Evolutionary conservation across 768 basidiomycete genomes (phyloP), one percentile per base, ranked within the genome.

Genomic region (Collybiopsis luxurians): DNA sequence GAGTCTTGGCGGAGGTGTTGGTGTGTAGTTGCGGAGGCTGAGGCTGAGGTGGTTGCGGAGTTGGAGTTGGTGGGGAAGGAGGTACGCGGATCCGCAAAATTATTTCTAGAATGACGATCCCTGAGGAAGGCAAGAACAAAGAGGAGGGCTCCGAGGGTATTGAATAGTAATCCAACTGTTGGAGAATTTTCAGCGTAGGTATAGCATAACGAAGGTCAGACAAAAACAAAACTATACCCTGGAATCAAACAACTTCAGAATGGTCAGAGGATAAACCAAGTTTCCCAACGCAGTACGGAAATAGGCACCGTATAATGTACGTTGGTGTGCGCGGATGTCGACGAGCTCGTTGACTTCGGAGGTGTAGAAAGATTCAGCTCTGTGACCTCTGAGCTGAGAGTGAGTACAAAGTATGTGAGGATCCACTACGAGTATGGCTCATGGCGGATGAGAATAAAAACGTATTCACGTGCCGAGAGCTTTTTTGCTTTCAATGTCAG

Each of bases 241-340:
- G 30, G 66, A 64, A 64, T 92, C 88, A 61, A 94, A 95, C n/a
- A 94, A 78, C 44, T 90, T 83, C 10, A 94, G 74, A 52, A 93
- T 81, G 0, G 89, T 79, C 53, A 92, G 68, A 1, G 88, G 79
- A 64, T 89, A 91, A 0, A 89, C 87, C 2, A 95, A 76, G 55
- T 84, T 83, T 15, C 83, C 83, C 10, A 94, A 74, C 0, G 90
- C 90, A 0, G 85, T 88, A 27, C 91, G 83, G 38, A 78, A 79
- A 69, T 93, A 93, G 13, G 91, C 89, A 15, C 90, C 91, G 52
- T 92, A 82, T 64, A 92, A 92, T 0, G 92, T 94, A 39, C 92
- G 79, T 61, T 90, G 85, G 28, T 90, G 79, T 0, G 92, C 92
- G 13, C 92, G 80, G n/a, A 94, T 70, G 66, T 94, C 91, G 23